Evolutionary conservation across 495 filamentous ascomycete species (phyloP).

Genomic region (Xylaria castorea): DNA sequence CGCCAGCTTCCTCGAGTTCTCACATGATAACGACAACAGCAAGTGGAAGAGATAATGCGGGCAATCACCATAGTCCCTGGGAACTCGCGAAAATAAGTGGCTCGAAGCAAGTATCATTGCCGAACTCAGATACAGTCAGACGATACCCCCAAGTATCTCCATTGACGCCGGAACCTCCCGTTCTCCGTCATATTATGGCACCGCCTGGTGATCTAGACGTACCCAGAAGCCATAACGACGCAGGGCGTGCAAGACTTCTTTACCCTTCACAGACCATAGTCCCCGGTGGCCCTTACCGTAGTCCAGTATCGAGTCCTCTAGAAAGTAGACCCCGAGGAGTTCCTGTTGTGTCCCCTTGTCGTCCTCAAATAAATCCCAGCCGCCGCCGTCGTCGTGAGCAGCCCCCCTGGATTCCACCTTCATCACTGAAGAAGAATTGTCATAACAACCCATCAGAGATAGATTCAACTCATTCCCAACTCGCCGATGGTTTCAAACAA

Average conservation of each 20-base stretch:
- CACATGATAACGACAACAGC: constrained; percentile 29
- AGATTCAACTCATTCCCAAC: neutral
- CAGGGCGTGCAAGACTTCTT: constrained; percentile 5
- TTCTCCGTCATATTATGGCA: constrained; percentile 37
- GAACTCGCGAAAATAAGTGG: constrained; percentile 63
- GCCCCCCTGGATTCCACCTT: constrained; percentile 38
- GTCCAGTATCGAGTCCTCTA: constrained; percentile 34
- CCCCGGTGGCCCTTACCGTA: constrained; percentile 38
- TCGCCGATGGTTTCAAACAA: constrained; percentile 31
- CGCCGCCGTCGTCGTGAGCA: constrained; percentile 25
- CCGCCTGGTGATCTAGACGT: constrained; percentile 40
- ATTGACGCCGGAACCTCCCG: constrained; percentile 36
- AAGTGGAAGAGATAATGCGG: constrained; percentile 25
- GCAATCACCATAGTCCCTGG: constrained; percentile 62
- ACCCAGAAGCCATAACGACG: constrained; percentile 30
- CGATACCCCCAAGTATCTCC: constrained; percentile 16
- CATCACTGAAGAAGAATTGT: constrained; percentile 25
- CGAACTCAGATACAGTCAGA: neutral
- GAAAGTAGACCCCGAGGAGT: neutral
- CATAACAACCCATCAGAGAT: neutral
- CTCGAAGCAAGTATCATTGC: neutral
- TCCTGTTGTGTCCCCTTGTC: neutral
- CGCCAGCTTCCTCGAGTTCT: neutral
- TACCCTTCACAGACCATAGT: neutral
- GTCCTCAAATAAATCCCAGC: constrained; percentile 10